These are phyloP conservation scores for Paxillus involutus DNA, from an alignment of 768 basidiomycete species.

Conservation along the genomic window DNA sequence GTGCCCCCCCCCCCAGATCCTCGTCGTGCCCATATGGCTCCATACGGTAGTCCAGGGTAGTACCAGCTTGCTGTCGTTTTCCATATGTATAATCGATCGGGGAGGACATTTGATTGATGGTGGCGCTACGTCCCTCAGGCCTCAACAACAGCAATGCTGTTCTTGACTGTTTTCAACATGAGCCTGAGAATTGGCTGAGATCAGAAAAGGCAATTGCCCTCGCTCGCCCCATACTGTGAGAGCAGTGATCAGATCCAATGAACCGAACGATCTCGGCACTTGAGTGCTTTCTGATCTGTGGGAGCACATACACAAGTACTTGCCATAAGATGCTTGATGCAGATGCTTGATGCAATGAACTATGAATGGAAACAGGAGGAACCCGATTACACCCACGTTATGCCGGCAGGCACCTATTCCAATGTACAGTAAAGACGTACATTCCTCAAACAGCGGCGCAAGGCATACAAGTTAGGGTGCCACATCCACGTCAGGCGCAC, in stretches of 20 bases:
- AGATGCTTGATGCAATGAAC: not conserved
- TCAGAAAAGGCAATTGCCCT: not conserved
- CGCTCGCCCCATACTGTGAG: too few species aligned
- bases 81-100: constrained; percentile 3
- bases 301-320: not conserved
- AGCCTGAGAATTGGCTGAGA: not conserved
- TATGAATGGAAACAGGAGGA: not conserved
- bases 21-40: too few species aligned
- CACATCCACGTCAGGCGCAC: too few species aligned
- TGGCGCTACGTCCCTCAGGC: not conserved
- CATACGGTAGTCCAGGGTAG: too few species aligned
- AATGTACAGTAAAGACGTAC: too few species aligned
- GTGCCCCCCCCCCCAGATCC: not conserved
- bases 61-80: not conserved
- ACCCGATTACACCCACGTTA: not conserved
- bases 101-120: constrained; percentile 3
- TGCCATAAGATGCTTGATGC: too few species aligned
- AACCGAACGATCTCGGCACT: not conserved
- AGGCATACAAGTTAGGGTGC: too few species aligned
- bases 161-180: not conserved
- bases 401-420: not conserved
- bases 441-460: not conserved
- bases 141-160: not conserved
- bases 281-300: not conserved
- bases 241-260: not conserved